Percentiles rank a stretch among this genome's conserved stretches.
phyloP scores from a whole-genome alignment of 345 rosid genomes.

The Melaleuca alternifolia region DNA sequence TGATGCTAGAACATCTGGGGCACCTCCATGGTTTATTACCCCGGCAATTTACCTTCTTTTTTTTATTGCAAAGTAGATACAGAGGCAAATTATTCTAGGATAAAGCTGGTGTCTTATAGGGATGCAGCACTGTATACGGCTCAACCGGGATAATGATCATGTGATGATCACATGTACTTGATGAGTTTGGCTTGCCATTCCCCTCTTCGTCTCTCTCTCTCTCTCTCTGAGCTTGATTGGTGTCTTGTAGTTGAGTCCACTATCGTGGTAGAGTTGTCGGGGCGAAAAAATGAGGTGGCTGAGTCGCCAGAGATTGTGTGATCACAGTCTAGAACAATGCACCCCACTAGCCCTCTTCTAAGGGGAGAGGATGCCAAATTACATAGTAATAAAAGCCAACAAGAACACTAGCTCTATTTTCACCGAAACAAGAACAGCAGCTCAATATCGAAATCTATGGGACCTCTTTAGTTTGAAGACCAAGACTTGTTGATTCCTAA shows the following conservation, averaged over 20 bases:
- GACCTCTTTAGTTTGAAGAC: too few relatives aligned
- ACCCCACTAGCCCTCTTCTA: too few relatives aligned
- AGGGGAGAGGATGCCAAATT: neutral
- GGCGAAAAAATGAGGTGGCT: too few relatives aligned
- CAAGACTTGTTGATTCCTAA: too few relatives aligned
- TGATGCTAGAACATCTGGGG: conserved; percentile 6
- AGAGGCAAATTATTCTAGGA: neutral
- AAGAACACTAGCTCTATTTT: neutral
- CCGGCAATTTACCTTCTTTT: neutral
- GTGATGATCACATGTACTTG: conserved; percentile 1
- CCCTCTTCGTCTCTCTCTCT: neutral
- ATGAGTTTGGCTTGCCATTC: conserved; percentile 5
- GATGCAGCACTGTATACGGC: neutral
- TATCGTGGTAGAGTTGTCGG: too few relatives aligned
- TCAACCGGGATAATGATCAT: neutral
- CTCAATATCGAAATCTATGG: neutral
- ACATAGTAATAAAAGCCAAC: neutral
- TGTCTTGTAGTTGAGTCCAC: too few relatives aligned
- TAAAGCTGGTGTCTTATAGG: neutral
- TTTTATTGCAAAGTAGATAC: neutral
- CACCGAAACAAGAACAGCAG: neutral
- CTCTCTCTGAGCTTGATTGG: too few relatives aligned
- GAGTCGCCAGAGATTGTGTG: too few relatives aligned
- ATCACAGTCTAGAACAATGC: too few relatives aligned
- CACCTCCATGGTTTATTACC: neutral